Evolutionary conservation across 495 filamentous ascomycete genomes (phyloP).

Genomic region (Penicillium odoratum): DNA sequence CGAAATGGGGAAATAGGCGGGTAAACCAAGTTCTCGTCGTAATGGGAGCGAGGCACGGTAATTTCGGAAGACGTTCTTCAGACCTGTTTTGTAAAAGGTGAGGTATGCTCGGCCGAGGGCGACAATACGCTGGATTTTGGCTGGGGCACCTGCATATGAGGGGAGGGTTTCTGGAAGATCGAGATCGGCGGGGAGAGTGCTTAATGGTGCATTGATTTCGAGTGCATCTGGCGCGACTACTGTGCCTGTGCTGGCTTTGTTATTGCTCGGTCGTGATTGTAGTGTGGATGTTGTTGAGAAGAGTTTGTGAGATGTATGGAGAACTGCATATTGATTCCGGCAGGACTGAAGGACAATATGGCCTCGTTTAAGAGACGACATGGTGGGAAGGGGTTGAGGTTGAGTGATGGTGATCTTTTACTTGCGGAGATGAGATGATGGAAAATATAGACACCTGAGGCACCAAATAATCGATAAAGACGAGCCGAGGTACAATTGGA

Average conservation of each 20-base stretch:
- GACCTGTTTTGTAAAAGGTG: constrained; percentile 83
- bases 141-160: constrained; percentile 19
- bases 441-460: constrained; percentile 14
- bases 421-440: not conserved
- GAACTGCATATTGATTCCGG: not conserved
- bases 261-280: constrained; percentile 4
- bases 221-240: constrained; percentile 13
- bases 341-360: constrained; percentile 8
- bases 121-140: constrained; percentile 41
- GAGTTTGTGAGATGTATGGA: not conserved
- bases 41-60: constrained; percentile 43
- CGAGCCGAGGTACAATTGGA: not conserved
- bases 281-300: constrained; percentile 27
- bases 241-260: constrained; percentile 10
- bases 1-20: constrained; percentile 35
- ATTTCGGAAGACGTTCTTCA: constrained; percentile 65
- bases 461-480: not conserved
- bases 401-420: not conserved
- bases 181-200: constrained; percentile 39
- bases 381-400: not conserved
- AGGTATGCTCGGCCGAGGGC: constrained; percentile 48
- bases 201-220: constrained; percentile 41
- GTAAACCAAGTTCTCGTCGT: constrained; percentile 31
- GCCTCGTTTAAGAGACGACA: constrained; percentile 13
- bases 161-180: constrained; percentile 24